Conservation (phyloP, 2,329 filamentous ascomycete genomes). For the Truncatella angustata region DNA sequence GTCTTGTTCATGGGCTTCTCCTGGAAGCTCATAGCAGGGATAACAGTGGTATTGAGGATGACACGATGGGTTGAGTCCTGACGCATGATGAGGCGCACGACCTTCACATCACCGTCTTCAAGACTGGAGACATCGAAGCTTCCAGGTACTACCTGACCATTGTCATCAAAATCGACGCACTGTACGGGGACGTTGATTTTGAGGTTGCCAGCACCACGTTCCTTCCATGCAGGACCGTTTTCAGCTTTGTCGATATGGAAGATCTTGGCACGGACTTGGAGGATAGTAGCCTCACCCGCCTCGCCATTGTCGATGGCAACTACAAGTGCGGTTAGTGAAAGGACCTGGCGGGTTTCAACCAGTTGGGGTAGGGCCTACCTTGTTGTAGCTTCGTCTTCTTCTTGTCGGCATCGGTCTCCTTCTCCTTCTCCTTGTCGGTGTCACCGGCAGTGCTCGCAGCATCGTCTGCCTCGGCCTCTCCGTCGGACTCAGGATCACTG, state of each 20-base stretch:
- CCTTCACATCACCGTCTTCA: conserved; percentile 47
- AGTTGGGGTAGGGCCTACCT: conserved; percentile 47
- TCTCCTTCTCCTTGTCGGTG: conserved; percentile 47
- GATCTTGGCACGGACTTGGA: conserved; percentile 78
- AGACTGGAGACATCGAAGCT: conserved; percentile 55
- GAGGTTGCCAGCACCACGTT: conserved; percentile 79
- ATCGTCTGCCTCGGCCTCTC: conserved; percentile 38
- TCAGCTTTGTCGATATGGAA: conserved; percentile 71
- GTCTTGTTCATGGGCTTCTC: conserved; percentile 72
- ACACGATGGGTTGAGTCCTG: conserved; percentile 87
- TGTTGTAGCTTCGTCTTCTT: conserved; percentile 67
- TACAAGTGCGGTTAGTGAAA: conserved; percentile 29
- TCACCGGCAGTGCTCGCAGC: conserved; percentile 41
- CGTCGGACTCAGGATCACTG: conserved; percentile 57
- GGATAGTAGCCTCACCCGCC: conserved; percentile 72
- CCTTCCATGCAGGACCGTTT: conserved; percentile 72
- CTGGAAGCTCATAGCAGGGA: conserved; percentile 76
- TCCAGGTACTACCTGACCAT: conserved; percentile 45
- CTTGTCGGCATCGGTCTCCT: conserved; percentile 42
- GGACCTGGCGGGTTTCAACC: not conserved
- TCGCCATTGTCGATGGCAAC: conserved; percentile 81
- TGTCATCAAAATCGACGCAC: conserved; percentile 51
- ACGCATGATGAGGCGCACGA: conserved; percentile 80
- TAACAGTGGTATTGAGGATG: conserved; percentile 79
- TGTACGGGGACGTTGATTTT: conserved; percentile 74